Conservation (phyloP, 352 stramenopile genomes). For the Pythium plurisporium region DNA sequence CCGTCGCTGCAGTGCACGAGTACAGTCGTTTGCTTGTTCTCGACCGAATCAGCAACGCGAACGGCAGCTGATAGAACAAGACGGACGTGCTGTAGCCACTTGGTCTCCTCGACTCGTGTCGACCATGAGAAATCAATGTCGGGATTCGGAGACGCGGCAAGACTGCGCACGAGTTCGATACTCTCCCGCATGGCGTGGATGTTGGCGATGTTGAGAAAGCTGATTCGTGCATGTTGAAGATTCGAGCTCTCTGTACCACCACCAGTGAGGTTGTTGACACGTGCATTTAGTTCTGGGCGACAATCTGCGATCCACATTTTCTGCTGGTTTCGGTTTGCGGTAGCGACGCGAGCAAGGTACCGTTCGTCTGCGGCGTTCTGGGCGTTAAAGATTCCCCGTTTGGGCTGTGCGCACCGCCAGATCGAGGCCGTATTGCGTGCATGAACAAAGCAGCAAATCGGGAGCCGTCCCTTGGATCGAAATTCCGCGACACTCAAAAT, state of each 20-base stretch:
- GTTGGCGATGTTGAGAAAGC: constrained; percentile 90
- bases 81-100: constrained; percentile 75
- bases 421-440: constrained; percentile 61
- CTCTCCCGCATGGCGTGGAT: constrained; percentile 92
- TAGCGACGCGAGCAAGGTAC: constrained; percentile 62
- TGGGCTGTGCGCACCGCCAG: constrained; percentile 83
- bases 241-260: constrained; percentile 86
- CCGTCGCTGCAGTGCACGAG: constrained; percentile 91
- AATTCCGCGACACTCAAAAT: constrained; percentile 69
- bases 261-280: constrained; percentile 87
- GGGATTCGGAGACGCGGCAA: constrained; percentile 36
- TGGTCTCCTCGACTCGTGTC: constrained; percentile 68
- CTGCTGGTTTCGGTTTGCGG: constrained; percentile 35
- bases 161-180: constrained; percentile 57
- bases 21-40: constrained; percentile 67
- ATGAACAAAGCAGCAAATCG: constrained; percentile 81
- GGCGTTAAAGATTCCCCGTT: constrained; percentile 76
- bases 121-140: constrained; percentile 64
- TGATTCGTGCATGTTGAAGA: constrained; percentile 66
- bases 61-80: constrained; percentile 64
- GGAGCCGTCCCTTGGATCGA: constrained; percentile 75
- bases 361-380: constrained; percentile 70
- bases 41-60: constrained; percentile 57
- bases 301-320: constrained; percentile 88
- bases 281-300: constrained; percentile 85